Percentiles rank a stretch among this genome's conserved stretches.
Evolutionary conservation across 2,329 filamentous ascomycete genomes (phyloP).

Genomic region (Microdochium bolleyi): DNA sequence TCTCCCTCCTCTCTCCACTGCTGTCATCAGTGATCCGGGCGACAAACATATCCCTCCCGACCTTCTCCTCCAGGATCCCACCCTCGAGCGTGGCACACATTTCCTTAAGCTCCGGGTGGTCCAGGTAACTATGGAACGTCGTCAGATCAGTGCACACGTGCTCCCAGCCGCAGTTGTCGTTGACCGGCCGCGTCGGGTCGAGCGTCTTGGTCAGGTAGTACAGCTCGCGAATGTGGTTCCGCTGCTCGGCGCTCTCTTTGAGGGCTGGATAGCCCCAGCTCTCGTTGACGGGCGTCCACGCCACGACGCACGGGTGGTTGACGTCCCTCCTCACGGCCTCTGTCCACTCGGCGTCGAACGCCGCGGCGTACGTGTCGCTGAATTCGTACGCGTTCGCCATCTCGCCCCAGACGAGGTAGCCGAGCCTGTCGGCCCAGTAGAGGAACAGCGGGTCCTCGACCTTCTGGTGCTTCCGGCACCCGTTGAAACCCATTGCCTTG

Average conservation of each 20-base stretch:
- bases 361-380: conserved; percentile 45
- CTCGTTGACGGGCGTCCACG: conserved; percentile 60
- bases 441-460: conserved; percentile 53
- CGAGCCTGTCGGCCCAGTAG: conserved; percentile 53
- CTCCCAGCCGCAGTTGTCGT: conserved; percentile 68
- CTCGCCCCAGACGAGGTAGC: conserved; percentile 57
- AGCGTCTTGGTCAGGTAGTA: conserved; percentile 58
- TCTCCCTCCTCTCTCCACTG: no score
- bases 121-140: conserved; percentile 62
- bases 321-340: conserved; percentile 56
- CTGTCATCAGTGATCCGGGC: no score
- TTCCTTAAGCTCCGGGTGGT: conserved; percentile 44
- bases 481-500: conserved; percentile 57
- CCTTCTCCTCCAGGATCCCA: background rate
- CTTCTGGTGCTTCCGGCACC: conserved; percentile 58
- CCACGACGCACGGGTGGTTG: conserved; percentile 56
- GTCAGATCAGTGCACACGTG: conserved; percentile 57
- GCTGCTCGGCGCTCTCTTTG: conserved; percentile 46
- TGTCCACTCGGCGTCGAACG: conserved; percentile 58
- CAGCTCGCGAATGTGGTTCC: conserved; percentile 55
- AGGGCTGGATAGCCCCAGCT: conserved; percentile 57
- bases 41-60: conserved; percentile 37
- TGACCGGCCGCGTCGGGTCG: conserved; percentile 56
- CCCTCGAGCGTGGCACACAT: conserved; percentile 42
- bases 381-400: conserved; percentile 60